These are phyloP conservation scores for Gautieria morchelliformis DNA, from an alignment of 768 basidiomycete genomes.

Conservation along the genomic window DNA sequence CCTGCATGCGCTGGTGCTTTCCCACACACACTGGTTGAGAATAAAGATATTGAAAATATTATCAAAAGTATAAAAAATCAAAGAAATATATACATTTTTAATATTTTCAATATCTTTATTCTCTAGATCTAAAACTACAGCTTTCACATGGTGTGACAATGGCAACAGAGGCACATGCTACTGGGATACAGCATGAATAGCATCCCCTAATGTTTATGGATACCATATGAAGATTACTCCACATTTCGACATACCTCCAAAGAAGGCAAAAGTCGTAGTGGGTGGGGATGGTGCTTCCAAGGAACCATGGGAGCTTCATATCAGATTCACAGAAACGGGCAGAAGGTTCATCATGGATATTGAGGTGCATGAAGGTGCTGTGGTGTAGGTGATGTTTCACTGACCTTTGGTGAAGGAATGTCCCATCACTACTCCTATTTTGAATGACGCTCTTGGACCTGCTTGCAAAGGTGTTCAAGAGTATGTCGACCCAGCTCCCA, in stretches of 20 bases:
- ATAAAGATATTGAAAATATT: no score
- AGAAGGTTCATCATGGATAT: constrained; percentile 77
- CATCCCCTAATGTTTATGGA: constrained; percentile 81
- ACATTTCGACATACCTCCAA: constrained; percentile 79
- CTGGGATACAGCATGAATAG: no score
- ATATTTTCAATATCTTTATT: no score
- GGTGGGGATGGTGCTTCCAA: background rate
- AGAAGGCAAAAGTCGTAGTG: constrained; percentile 22
- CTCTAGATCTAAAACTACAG: no score
- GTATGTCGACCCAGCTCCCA: constrained; percentile 30
- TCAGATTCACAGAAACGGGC: constrained; percentile 83
- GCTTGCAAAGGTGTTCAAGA: constrained; percentile 59
- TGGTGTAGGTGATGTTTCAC: background rate
- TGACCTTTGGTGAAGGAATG: constrained; percentile 54
- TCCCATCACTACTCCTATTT: constrained; percentile 74
- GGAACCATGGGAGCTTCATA: constrained; percentile 53
- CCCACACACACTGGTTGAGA: no score
- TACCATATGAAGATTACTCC: constrained; percentile 98
- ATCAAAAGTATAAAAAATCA: no score
- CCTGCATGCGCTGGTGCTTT: no score
- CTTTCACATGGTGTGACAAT: no score
- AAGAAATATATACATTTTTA: no score
- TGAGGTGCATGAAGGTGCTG: constrained; percentile 44
- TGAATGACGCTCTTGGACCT: constrained; percentile 56
- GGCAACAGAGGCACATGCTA: no score